A percentile compares a stretch with the other conserved stretches of the same genome.
These are phyloP conservation scores for Hygrophila difformis DNA, from an alignment of 257 asterid species.

Conservation along the genomic window DNA sequence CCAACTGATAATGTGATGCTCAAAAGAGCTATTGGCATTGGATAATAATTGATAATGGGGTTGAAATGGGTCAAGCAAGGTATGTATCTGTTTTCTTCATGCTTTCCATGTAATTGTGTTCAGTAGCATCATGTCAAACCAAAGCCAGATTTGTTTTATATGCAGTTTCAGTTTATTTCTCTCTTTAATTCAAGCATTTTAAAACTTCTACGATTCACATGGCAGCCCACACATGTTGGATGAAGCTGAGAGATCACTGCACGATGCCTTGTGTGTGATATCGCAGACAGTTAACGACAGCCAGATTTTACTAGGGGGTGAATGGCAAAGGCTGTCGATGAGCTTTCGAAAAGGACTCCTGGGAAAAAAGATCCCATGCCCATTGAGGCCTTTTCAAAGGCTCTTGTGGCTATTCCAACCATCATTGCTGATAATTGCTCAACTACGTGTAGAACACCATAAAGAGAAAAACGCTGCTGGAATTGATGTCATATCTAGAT, in stretches of 20 bases:
- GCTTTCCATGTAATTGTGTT: too few species aligned
- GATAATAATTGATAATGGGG: too few species aligned
- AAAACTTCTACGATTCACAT: too few species aligned
- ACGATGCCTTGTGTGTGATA: constrained; percentile 86
- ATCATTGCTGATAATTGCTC: constrained; percentile 82
- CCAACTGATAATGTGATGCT: too few species aligned
- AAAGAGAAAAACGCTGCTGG: constrained; percentile 71
- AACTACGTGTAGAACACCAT: constrained; percentile 89
- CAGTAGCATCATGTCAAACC: too few species aligned
- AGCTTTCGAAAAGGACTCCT: constrained; percentile 80
- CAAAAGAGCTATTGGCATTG: too few species aligned
- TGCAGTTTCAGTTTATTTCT: too few species aligned
- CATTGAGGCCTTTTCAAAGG: constrained; percentile 84
- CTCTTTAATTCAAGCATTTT: too few species aligned
- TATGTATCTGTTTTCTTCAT: too few species aligned
- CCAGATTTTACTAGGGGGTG: constrained; percentile 78
- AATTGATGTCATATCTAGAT: constrained; percentile 80
- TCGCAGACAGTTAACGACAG: constrained; percentile 90
- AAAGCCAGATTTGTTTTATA: too few species aligned
- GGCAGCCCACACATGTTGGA: constrained; percentile 82
- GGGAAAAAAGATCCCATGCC: constrained; percentile 88
- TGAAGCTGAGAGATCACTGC: constrained; percentile 90
- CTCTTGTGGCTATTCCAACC: constrained; percentile 79
- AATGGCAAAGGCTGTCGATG: constrained; percentile 98
- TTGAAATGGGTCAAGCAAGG: too few species aligned